Percentiles rank a stretch among this genome's conserved stretches.
Evolutionary conservation across 2,329 filamentous ascomycete genomes (phyloP).

Genomic region (Colletotrichum lindemuthianum): DNA sequence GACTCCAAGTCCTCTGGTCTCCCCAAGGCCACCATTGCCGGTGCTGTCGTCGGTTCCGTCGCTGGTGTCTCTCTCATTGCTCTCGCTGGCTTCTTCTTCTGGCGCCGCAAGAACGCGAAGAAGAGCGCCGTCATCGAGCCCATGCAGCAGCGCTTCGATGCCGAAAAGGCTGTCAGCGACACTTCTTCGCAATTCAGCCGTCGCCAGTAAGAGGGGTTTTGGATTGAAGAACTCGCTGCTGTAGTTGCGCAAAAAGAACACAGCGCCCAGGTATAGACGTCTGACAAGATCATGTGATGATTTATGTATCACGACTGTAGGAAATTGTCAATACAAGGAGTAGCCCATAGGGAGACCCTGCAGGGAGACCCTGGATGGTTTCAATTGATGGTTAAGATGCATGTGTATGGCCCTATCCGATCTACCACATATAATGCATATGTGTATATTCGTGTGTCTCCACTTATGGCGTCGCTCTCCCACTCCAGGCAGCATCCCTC

Average conservation of each 20-base stretch:
- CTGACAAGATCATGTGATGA: slow-evolving; percentile 5
- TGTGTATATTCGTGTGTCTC: background rate
- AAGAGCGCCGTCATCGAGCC: slow-evolving; percentile 24
- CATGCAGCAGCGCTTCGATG: slow-evolving; percentile 37
- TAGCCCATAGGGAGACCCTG: background rate
- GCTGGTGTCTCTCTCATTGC: slow-evolving; percentile 69
- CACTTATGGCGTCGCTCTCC: background rate
- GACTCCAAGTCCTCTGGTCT: slow-evolving; percentile 50
- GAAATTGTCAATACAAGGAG: background rate
- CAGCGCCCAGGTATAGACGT: no score
- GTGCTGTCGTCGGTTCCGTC: slow-evolving; percentile 77
- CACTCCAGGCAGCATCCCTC: slow-evolving; percentile 32
- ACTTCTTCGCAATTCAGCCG: slow-evolving; percentile 28
- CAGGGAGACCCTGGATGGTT: background rate
- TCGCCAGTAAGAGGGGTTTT: background rate
- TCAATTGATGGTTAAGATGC: background rate
- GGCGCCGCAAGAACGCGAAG: slow-evolving; percentile 45
- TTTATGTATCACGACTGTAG: slow-evolving; percentile 15
- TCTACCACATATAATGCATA: background rate
- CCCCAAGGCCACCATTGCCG: slow-evolving; percentile 77
- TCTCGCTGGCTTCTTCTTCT: slow-evolving; percentile 68
- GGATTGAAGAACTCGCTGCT: no score
- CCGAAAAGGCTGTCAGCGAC: slow-evolving; percentile 36
- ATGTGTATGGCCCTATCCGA: no score
- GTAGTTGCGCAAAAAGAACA: no score